Conservation (phyloP, 768 basidiomycete genomes). For the Saitozyma podzolica region DNA sequence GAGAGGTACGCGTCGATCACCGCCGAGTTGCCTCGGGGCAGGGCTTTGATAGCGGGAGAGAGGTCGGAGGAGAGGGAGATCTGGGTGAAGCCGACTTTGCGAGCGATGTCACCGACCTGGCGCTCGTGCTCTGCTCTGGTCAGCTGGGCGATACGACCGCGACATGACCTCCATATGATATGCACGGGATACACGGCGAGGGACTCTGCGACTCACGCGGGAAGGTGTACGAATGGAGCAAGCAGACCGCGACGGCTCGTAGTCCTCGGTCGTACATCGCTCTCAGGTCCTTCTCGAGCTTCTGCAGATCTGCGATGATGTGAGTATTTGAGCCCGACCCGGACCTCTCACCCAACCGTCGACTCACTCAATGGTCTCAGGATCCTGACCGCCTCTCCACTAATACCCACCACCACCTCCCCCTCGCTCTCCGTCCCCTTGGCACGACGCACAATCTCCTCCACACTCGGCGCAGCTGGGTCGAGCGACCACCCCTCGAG, state of each 20-base stretch:
- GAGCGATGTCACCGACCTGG: slow-evolving; percentile 69
- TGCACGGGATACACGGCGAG: too few relatives aligned
- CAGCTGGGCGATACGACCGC: too few relatives aligned
- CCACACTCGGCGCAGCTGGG: slow-evolving; percentile 72
- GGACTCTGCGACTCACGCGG: slow-evolving; percentile 53
- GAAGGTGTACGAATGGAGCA: slow-evolving; percentile 57
- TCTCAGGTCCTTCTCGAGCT: slow-evolving; percentile 61
- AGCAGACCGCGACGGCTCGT: slow-evolving; percentile 52
- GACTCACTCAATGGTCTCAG: slow-evolving; percentile 64
- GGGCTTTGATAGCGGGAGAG: slow-evolving; percentile 61
- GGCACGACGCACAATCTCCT: not conserved
- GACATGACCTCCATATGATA: too few relatives aligned
- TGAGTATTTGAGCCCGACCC: too few relatives aligned
- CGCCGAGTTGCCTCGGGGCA: slow-evolving; percentile 84
- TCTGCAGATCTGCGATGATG: too few relatives aligned
- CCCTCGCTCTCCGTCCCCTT: too few relatives aligned
- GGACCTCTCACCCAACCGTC: slow-evolving; percentile 50
- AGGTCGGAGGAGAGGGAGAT: slow-evolving; percentile 71
- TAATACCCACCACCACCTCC: slow-evolving; percentile 69
- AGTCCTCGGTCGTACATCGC: slow-evolving; percentile 75
- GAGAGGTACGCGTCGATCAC: slow-evolving; percentile 95
- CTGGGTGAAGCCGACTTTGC: slow-evolving; percentile 76
- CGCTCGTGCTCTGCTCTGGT: slow-evolving; percentile 63
- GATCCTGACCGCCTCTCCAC: slow-evolving; percentile 85
- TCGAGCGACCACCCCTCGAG: slow-evolving; percentile 91